Evolutionary conservation across 805 yeast species (phyloP).

Genomic region (Yamadazyma paraphyllophila): DNA sequence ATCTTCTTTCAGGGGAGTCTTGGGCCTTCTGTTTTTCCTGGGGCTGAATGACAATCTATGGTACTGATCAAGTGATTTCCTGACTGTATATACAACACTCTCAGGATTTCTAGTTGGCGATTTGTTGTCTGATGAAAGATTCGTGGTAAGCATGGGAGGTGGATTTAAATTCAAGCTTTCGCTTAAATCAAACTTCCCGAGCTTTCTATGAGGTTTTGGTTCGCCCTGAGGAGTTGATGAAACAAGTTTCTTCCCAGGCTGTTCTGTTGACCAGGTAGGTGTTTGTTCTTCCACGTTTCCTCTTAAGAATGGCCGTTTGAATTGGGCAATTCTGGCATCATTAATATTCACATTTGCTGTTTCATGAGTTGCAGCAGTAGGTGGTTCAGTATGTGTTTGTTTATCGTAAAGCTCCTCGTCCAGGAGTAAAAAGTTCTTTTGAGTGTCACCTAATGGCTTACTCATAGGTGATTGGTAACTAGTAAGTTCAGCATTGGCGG

Average conservation of each 20-base stretch:
- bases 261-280: conserved; percentile 36
- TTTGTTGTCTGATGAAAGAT: conserved; percentile 9
- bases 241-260: conserved; percentile 13
- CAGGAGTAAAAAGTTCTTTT: conserved; percentile 15
- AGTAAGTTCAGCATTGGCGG: conserved; percentile 63
- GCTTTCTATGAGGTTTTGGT: background rate
- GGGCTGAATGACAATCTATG: conserved; percentile 34
- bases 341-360: background rate
- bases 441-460: conserved; percentile 22
- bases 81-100: conserved; percentile 23
- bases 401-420: conserved; percentile 15
- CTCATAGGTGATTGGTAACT: conserved; percentile 47
- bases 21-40: conserved; percentile 22
- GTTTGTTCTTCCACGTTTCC: conserved; percentile 28
- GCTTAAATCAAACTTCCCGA: conserved; percentile 18
- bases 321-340: conserved; percentile 5
- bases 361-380: background rate
- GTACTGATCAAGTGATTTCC: conserved; percentile 31
- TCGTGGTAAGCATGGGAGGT: conserved; percentile 18
- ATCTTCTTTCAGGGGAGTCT: conserved; percentile 8
- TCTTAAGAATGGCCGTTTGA: conserved; percentile 20
- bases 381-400: background rate
- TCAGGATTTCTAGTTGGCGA: conserved; percentile 13
- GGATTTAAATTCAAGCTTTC: conserved; percentile 23
- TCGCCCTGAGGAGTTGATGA: conserved; percentile 11